Base-by-base conservation (phyloP, 306 rosid genomes). In the Cucurbita moschata region DNA sequence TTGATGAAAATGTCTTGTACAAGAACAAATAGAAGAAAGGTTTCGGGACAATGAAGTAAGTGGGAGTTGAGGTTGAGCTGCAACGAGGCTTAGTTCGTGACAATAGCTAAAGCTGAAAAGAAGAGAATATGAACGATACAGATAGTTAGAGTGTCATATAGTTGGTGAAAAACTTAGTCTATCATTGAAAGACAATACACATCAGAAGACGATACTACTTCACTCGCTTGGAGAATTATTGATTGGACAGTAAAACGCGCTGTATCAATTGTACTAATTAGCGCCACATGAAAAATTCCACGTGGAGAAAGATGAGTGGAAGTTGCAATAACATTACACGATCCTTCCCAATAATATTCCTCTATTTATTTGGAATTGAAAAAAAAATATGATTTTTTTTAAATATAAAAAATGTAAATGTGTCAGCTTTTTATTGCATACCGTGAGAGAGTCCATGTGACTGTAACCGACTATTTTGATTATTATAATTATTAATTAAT, bases 351-450 rank as follows among this genome's bases (percentile, higher is more conserved):
- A 68, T 46, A 47, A 47, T 68, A 68, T 68, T 68, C 73, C 42
- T 57, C 56, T 21, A 23, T 46, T 19, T 67, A 65, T 67, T 67
- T 67, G 73, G 73, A 68, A 11, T 67, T 67, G 19, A 67, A 67
- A 19, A 39, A 66, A 44, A 16, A 9, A 19, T 42, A 10, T 5
- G 1, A 21, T 60, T 59, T 55, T 5, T n/a, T 10, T 64, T 5
- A 14, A 40, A 18, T 39, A 16, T 16, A 18, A 40, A 40, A 65
- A 65, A 68, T 68, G 56, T 46, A 46, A 68, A 68, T 46, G 73
- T 68, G 73, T 68, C 73, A 68, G 42, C 71, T 64, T 64, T 64
- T 42, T 42, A 64, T 64, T 64, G 52, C 56, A 6, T 19, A 6
- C 13, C 8, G 8, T 7, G 42, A 68, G 73, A 68, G 57, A 68